These are phyloP conservation scores for Triticum urartu DNA, from an alignment of 176 grass and related monocot species.

Conservation along the genomic window DNA sequence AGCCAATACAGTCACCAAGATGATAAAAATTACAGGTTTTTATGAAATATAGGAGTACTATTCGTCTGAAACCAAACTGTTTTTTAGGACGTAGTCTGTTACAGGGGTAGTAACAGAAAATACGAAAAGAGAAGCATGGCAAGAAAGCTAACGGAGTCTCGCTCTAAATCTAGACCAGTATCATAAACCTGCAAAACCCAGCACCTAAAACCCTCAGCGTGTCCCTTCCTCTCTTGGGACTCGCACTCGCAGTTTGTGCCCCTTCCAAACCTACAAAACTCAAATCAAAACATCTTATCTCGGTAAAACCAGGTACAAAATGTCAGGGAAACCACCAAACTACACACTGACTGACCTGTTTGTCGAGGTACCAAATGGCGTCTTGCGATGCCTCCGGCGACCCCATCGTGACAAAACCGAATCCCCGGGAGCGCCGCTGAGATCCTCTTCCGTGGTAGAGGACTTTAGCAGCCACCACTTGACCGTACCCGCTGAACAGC, in stretches of 20 bases:
- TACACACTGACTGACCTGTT: neutral
- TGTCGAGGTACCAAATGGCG: neutral
- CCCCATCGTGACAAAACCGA: neutral
- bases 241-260: neutral
- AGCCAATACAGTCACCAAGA: neutral
- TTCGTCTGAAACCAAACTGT: too few relatives aligned
- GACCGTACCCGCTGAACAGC: neutral
- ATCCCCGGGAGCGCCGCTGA: neutral
- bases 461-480: neutral
- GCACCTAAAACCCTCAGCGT: conserved; percentile 36
- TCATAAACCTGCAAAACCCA: neutral
- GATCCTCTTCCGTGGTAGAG: neutral
- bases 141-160: neutral
- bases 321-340: too few relatives aligned
- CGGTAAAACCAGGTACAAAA: neutral
- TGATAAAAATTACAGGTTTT: neutral
- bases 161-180: neutral
- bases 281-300: neutral
- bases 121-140: too few relatives aligned
- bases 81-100: too few relatives aligned
- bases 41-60: neutral
- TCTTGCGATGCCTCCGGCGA: neutral
- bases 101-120: too few relatives aligned
- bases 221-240: neutral
- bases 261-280: neutral